A percentile compares a stretch with the other conserved stretches of the same genome.
Conservation (phyloP, 139 green algal species). For the Auxenochlorella protothecoides region DNA sequence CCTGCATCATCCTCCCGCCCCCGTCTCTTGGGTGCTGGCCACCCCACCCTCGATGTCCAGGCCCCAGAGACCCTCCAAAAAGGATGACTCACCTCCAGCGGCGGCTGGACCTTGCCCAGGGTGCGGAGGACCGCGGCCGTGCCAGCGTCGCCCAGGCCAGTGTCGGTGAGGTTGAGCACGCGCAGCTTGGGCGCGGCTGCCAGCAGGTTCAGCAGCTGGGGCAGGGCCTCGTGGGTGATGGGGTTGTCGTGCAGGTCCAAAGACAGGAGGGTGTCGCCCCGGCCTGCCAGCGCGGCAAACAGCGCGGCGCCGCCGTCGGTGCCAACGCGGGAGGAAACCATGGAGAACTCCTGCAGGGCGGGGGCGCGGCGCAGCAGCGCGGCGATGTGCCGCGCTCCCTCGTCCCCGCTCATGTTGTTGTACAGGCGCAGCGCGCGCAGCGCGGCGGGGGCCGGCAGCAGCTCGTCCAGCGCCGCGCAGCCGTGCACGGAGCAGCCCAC, state of each 20-base stretch:
- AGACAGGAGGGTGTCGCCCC: too few species aligned
- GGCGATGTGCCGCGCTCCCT: constrained; percentile 38
- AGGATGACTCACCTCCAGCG: neutral
- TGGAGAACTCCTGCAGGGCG: constrained; percentile 69
- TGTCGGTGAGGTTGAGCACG: constrained; percentile 73
- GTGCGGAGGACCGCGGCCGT: constrained; percentile 38
- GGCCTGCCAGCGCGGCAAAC: neutral
- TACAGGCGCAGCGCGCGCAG: constrained; percentile 69
- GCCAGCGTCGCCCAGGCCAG: constrained; percentile 56
- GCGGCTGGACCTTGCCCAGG: constrained; percentile 13
- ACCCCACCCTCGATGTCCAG: too few species aligned
- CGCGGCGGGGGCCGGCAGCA: constrained; percentile 29
- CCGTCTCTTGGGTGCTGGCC: too few species aligned
- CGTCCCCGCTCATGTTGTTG: constrained; percentile 94
- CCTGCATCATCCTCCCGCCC: too few species aligned
- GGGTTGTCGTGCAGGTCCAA: constrained; percentile 87
- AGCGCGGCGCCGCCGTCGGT: constrained; percentile 57
- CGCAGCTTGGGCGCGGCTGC: constrained; percentile 31
- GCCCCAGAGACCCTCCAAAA: too few species aligned
- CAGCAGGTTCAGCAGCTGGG: constrained; percentile 23
- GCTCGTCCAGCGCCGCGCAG: constrained; percentile 68
- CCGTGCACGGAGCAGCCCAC: constrained; percentile 77
- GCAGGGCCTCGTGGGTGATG: constrained; percentile 46
- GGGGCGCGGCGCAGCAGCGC: constrained; percentile 52
- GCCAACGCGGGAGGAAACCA: constrained; percentile 67